Evolutionary conservation across 2,329 filamentous ascomycete genomes (phyloP).

Genomic region (Juglanconis juglandina): DNA sequence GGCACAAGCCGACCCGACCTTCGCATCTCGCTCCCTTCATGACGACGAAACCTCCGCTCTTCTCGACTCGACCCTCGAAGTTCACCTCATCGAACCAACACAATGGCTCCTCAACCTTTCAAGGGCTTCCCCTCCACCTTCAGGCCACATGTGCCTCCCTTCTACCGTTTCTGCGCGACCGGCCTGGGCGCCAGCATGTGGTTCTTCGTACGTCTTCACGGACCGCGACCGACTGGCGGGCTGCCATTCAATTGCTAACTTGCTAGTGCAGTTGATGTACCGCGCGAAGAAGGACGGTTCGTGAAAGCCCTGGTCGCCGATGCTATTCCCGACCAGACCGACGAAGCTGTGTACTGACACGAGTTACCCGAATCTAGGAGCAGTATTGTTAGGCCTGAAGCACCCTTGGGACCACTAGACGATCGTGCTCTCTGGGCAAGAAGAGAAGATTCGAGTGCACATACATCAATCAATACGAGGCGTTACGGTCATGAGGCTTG

Average conservation of each 20-base stretch:
- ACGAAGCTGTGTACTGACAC: neutral
- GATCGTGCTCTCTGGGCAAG: neutral
- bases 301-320: conserved; percentile 4
- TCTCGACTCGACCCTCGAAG: neutral
- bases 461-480: neutral
- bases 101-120: conserved; percentile 32
- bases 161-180: conserved; percentile 85
- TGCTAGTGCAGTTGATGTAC: conserved; percentile 77
- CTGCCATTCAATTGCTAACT: conserved; percentile 20
- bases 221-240: neutral
- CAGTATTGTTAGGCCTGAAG: conserved; percentile 85
- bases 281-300: conserved; percentile 90
- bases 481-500: neutral
- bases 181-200: conserved; percentile 94
- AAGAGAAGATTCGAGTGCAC: conserved; percentile 9
- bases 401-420: conserved; percentile 90
- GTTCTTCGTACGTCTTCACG: conserved; percentile 77
- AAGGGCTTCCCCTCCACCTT: conserved; percentile 24
- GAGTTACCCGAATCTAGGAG: conserved; percentile 39
- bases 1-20: neutral
- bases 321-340: neutral
- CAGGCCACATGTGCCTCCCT: conserved; percentile 45
- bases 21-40: neutral
- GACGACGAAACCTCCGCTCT: neutral
- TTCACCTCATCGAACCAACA: conserved; percentile 5